Base-by-base conservation (phyloP, 192 early-diverging fungal species). In the Linnemannia exigua region DNA sequence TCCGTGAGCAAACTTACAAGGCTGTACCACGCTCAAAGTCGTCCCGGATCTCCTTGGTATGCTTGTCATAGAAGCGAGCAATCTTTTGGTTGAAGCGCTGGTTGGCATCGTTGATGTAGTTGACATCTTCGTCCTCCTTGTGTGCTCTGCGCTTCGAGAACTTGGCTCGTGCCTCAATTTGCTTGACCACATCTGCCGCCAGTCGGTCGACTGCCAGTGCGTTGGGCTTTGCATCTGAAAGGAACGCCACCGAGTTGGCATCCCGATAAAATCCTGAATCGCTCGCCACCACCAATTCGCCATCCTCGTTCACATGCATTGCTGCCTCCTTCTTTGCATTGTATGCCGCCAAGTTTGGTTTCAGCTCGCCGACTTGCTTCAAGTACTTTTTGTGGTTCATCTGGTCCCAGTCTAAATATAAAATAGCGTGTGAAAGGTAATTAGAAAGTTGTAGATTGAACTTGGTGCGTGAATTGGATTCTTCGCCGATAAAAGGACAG, bases 91-190 rank as follows among this genome's bases (percentile, higher is more conserved):
- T 99, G 89, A 99, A 99, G 25, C 93, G 89, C 72, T 95, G 96
- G 85, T 99, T 99, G 83, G 95, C 91, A 50, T 99, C 97, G 81
- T 99, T 99, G 90, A 99, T 99, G 88, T 96, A 99, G 20, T 97
- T 96, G 72, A 97, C 96, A 63, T 96, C 96, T 72, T 98, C 98
- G 44, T 94, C 95, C 31, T 95, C 92, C 87, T 95, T 93, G 68
- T 90, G 94, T 52, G 92, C 89, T 61, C 92, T 89, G 41, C 90
- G 77, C 17, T 94, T 92, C 25, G 94, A 95, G 76, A 94, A 93
- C 35, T 90, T 92, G 20, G 88, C 80, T n/a, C 94, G 90, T 47
- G 88, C 81, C 19, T 87, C 88, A 51, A 94, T 90, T 93, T 98
- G 96, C 77, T 96, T 95, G 58, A 92, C 88, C 31, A 97, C 89